Percentiles rank a stretch among this genome's conserved stretches.
Evolutionary conservation across 192 early-diverging fungal genomes (phyloP).

Genomic region (Coemansia biformis): DNA sequence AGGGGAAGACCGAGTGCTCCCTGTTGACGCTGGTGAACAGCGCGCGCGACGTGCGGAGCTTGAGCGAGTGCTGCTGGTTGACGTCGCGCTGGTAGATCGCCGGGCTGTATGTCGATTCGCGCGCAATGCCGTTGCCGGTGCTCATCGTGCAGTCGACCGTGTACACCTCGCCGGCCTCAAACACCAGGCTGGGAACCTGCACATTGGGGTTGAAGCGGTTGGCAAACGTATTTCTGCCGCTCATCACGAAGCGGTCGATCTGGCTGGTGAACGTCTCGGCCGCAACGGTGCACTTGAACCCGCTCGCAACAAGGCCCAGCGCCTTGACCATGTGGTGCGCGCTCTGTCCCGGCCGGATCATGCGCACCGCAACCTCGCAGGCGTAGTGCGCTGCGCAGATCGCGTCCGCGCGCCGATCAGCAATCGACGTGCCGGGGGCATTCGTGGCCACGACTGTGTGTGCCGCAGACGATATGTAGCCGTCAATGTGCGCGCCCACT

Average conservation of each 20-base stretch:
- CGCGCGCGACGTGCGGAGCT: slow-evolving; percentile 55
- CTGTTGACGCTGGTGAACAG: slow-evolving; percentile 60
- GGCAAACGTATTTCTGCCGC: slow-evolving; percentile 58
- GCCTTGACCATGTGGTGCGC: slow-evolving; percentile 56
- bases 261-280: slow-evolving; percentile 61
- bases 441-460: slow-evolving; percentile 74
- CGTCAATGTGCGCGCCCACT: slow-evolving; percentile 87
- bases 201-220: slow-evolving; percentile 57
- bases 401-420: slow-evolving; percentile 68
- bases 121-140: slow-evolving; percentile 56
- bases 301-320: slow-evolving; percentile 51
- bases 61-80: slow-evolving; percentile 65
- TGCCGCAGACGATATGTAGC: slow-evolving; percentile 76
- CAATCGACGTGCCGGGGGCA: slow-evolving; percentile 56
- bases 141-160: slow-evolving; percentile 66
- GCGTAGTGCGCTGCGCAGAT: slow-evolving; percentile 78
- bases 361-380: slow-evolving; percentile 72
- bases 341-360: slow-evolving; percentile 69
- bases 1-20: slow-evolving; percentile 69
- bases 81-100: slow-evolving; percentile 70
- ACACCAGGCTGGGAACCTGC: slow-evolving; percentile 58
- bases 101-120: slow-evolving; percentile 53
- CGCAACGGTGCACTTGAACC: slow-evolving; percentile 65
- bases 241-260: slow-evolving; percentile 71
- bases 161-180: slow-evolving; percentile 69